Conservation (phyloP, 2,329 filamentous ascomycete species). For the Fusarium anguioides region DNA sequence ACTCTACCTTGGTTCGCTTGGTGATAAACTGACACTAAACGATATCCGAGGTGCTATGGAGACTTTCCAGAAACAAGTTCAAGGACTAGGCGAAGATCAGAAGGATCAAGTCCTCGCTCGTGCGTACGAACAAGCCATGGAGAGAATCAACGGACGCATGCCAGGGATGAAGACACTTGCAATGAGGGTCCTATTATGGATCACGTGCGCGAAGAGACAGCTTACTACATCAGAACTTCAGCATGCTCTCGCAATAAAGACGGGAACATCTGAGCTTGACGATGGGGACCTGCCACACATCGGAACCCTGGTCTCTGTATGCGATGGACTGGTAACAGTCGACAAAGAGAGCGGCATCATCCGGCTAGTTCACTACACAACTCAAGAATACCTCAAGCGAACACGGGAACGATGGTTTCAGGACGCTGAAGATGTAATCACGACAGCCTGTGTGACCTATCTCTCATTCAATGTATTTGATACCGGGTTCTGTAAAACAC, state of each 20-base stretch:
- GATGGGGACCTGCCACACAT: conserved; percentile 48
- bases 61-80: too few species aligned
- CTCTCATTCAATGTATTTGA: too few species aligned
- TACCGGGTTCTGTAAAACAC: too few species aligned
- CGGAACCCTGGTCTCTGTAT: conserved; percentile 51
- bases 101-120: too few species aligned
- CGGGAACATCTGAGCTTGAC: conserved; percentile 45
- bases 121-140: conserved; percentile 56
- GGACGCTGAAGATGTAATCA: too few species aligned
- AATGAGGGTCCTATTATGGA: conserved; percentile 52
- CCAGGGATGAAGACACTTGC: conserved; percentile 50
- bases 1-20: conserved; percentile 18
- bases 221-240: conserved; percentile 52
- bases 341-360: conserved; percentile 53
- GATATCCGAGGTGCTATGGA: too few species aligned
- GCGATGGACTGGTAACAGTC: conserved; percentile 55
- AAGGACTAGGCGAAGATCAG: too few species aligned
- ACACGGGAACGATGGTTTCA: too few species aligned
- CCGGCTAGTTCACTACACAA: conserved; percentile 58
- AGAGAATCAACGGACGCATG: conserved; percentile 55
- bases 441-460: too few species aligned
- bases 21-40: neutral
- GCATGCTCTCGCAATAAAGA: conserved; percentile 55
- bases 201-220: conserved; percentile 51
- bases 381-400: conserved; percentile 54